Evolutionary conservation across 768 basidiomycete species (phyloP).

Genomic region (Polyporus arcularius): DNA sequence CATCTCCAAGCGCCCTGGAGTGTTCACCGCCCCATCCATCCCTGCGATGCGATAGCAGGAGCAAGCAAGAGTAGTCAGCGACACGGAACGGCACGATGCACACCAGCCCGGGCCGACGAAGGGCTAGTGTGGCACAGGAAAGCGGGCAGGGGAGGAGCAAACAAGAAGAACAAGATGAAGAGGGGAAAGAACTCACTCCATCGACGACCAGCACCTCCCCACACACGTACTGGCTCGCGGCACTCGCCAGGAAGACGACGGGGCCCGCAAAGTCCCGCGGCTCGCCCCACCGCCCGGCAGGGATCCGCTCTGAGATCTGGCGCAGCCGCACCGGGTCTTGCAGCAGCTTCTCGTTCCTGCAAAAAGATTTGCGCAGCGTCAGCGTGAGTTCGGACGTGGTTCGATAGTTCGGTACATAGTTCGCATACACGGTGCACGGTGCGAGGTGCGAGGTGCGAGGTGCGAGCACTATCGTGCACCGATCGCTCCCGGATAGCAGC

Average conservation of each 20-base stretch:
- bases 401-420: not conserved
- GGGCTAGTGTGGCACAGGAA: too few species aligned
- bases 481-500: too few species aligned
- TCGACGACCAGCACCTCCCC: constrained; percentile 70
- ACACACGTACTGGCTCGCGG: constrained; percentile 66
- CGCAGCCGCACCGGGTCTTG: constrained; percentile 58
- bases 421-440: too few species aligned
- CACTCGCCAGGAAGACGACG: constrained; percentile 63
- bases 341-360: constrained; percentile 66
- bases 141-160: not conserved
- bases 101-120: not conserved
- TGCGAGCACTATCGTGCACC: too few species aligned
- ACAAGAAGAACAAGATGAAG: not conserved
- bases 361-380: not conserved
- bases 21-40: constrained; percentile 25
- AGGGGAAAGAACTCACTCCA: constrained; percentile 49
- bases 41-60: constrained; percentile 5
- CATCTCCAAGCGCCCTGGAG: not conserved
- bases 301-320: constrained; percentile 74
- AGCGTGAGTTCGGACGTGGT: not conserved
- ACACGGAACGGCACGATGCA: not conserved
- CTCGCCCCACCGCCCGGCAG: constrained; percentile 66
- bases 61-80: not conserved
- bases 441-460: too few species aligned
- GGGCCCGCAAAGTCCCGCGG: constrained; percentile 71